Conservation (phyloP, 129 eudicot species). For the Lactuca sativa region DNA sequence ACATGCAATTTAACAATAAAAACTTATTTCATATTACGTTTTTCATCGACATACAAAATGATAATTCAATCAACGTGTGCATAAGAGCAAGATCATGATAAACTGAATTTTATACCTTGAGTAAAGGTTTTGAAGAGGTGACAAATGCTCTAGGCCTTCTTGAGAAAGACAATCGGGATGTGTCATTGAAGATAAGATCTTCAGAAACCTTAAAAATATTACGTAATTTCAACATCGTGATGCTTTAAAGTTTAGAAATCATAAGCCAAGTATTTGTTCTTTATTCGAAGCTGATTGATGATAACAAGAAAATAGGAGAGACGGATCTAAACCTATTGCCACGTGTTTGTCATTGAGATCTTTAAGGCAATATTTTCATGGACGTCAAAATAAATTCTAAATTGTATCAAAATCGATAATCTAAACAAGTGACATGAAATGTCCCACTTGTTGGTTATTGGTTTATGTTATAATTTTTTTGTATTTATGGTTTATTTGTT, state of each 20-base stretch:
- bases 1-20: not conserved
- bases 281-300: not conserved
- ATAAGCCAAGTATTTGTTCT: constrained; percentile 3
- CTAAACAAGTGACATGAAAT: not conserved
- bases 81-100: not conserved
- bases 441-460: not conserved
- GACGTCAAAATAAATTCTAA: not conserved
- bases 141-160: constrained; percentile 35
- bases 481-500: too few species aligned
- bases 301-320: not conserved
- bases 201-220: constrained; percentile 17
- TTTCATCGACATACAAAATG: not conserved
- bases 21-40: not conserved
- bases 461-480: too few species aligned
- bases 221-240: constrained; percentile 26
- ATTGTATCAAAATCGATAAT: too few species aligned
- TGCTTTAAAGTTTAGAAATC: constrained; percentile 7
- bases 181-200: not conserved
- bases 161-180: constrained; percentile 1
- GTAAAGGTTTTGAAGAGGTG: constrained; percentile 33
- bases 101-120: constrained; percentile 19
- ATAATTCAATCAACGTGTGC: not conserved
- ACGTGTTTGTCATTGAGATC: constrained; percentile 11
- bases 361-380: constrained; percentile 9
- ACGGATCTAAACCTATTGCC: not conserved